A percentile compares a stretch with the other conserved stretches of the same genome.
Conservation (phyloP, 257 asterid species). For the Solanum appendiculatum region DNA sequence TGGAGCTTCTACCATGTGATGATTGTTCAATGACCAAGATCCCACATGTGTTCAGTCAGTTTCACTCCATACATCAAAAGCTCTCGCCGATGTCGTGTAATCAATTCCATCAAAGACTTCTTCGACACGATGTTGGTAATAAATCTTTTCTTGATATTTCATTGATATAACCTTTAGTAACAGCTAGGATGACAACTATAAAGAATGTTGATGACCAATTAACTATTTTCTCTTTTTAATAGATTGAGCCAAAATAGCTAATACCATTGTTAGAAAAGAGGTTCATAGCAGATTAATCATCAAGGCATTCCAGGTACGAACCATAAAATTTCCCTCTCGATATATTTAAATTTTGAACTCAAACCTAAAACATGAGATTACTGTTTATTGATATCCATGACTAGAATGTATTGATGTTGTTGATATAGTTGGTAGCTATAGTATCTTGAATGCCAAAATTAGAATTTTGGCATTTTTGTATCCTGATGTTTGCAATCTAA, state of each 20-base stretch:
- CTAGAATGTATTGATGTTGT: background rate
- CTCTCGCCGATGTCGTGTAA: background rate
- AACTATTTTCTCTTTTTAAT: background rate
- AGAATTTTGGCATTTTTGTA: no score
- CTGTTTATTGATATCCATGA: background rate
- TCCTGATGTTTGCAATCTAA: background rate
- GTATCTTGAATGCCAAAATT: background rate
- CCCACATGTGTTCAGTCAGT: background rate
- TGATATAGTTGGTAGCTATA: background rate
- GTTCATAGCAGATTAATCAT: background rate
- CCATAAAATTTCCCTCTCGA: background rate
- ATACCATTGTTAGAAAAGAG: background rate
- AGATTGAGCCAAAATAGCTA: background rate
- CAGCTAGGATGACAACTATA: background rate
- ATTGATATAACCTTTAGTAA: background rate
- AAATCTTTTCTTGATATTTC: background rate
- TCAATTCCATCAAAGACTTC: no score
- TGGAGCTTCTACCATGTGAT: background rate
- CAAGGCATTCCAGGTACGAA: background rate
- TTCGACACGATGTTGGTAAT: background rate
- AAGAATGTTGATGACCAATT: background rate
- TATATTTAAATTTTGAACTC: background rate
- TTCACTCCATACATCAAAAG: background rate
- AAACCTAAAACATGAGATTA: background rate
- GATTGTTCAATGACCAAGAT: background rate